A percentile compares a stretch with the other conserved stretches of the same genome.
Conservation (phyloP, 2,329 filamentous ascomycete species). For the Aspergillus viridinutans region DNA sequence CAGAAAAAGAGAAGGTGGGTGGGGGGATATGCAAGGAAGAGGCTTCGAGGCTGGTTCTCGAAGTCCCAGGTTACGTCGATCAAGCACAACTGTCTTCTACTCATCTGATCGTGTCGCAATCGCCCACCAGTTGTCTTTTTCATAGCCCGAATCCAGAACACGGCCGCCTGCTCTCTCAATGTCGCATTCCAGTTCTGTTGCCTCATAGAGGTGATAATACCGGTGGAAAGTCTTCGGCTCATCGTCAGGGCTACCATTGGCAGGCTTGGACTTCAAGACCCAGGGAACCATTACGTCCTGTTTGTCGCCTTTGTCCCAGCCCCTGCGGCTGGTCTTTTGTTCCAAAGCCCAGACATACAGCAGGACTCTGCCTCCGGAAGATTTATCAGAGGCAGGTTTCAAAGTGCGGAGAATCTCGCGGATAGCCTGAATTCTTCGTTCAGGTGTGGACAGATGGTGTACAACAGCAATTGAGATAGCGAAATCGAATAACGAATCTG, state of each 20-base stretch:
- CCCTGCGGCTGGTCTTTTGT: constrained; percentile 77
- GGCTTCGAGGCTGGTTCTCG: constrained; percentile 30
- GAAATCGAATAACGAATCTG: constrained; percentile 65
- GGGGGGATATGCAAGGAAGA: constrained; percentile 2
- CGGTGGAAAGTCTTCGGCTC: constrained; percentile 64
- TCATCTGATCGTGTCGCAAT: constrained; percentile 49
- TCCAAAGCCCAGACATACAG: constrained; percentile 96
- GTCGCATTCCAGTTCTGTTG: constrained; percentile 82
- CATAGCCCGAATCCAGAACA: constrained; percentile 79
- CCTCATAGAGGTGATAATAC: constrained; percentile 89
- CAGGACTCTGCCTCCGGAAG: constrained; percentile 60
- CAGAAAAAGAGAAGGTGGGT: too few species aligned
- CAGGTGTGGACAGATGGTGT: constrained; percentile 81
- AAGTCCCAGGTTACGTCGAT: constrained; percentile 11
- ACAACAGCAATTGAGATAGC: constrained; percentile 91
- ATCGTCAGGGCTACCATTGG: constrained; percentile 18
- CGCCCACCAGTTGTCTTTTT: constrained; percentile 98
- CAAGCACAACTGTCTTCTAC: constrained; percentile 13
- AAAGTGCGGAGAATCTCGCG: constrained; percentile 66
- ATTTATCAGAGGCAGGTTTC: constrained; percentile 19
- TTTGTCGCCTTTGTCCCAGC: constrained; percentile 77
- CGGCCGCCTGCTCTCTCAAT: constrained; percentile 68
- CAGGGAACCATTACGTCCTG: constrained; percentile 96
- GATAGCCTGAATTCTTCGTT: constrained; percentile 69
- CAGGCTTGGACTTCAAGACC: constrained; percentile 59